Conservation (phyloP, 306 rosid species). For the Pachyrhizus erosus region DNA sequence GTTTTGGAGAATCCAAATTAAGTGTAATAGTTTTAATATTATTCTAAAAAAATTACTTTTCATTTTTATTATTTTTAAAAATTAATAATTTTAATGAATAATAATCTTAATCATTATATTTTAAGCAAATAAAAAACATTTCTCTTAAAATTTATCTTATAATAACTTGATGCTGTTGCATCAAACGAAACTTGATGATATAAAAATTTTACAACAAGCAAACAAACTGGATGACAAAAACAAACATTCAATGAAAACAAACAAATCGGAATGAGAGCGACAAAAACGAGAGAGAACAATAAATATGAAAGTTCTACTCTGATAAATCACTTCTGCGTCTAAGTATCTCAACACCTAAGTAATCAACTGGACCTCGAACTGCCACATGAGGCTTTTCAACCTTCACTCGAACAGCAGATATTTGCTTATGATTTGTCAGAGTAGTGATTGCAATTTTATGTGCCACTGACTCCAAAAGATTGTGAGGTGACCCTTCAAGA, state of each 20-base stretch:
- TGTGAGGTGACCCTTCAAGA: constrained; percentile 68
- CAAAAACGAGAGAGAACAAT: not conserved
- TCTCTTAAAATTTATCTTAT: no score
- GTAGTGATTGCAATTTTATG: constrained; percentile 65
- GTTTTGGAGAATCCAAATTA: no score
- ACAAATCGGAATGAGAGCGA: not conserved
- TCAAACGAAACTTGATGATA: no score
- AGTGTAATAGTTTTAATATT: no score
- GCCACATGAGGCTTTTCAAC: constrained; percentile 88
- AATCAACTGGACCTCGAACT: constrained; percentile 74
- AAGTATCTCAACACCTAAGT: constrained; percentile 80
- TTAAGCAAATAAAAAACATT: no score
- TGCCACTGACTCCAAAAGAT: constrained; percentile 81
- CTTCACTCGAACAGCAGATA: constrained; percentile 77
- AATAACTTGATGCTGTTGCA: no score
- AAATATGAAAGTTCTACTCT: constrained; percentile 18
- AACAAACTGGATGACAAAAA: not conserved
- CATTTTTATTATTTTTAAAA: no score
- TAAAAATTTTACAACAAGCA: no score
- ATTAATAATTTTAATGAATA: no score
- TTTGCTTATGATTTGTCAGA: constrained; percentile 48
- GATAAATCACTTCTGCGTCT: constrained; percentile 61
- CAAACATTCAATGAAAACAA: not conserved
- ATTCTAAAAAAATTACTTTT: no score
- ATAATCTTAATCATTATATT: no score